Percentiles rank a stretch among this genome's conserved stretches.
These are phyloP conservation scores for Maudiozyma humilis DNA, from an alignment of 1,139 yeast species.

Conservation along the genomic window DNA sequence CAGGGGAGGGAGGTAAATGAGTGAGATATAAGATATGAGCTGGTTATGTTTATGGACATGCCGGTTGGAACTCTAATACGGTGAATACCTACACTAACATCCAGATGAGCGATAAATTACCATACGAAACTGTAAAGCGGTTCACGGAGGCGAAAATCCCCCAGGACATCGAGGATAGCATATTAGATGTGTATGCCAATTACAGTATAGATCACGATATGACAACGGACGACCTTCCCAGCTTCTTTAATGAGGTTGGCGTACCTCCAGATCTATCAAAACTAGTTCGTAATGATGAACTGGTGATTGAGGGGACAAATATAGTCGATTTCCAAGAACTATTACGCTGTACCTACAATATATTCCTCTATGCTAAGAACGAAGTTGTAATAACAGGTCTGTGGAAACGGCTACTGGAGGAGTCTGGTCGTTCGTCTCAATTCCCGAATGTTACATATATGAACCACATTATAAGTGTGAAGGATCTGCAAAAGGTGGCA, in stretches of 20 bases:
- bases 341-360: slow-evolving; percentile 34
- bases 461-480: slow-evolving; percentile 28
- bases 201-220: slow-evolving; percentile 34
- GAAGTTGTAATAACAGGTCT: slow-evolving; percentile 30
- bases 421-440: slow-evolving; percentile 19
- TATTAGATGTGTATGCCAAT: slow-evolving; percentile 34
- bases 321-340: slow-evolving; percentile 42
- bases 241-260: slow-evolving; percentile 27
- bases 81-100: not conserved
- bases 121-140: slow-evolving; percentile 22
- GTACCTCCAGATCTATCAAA: slow-evolving; percentile 28
- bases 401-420: slow-evolving; percentile 35
- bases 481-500: slow-evolving; percentile 34
- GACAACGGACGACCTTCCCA: slow-evolving; percentile 27
- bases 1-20: too few relatives aligned
- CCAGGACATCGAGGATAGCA: slow-evolving; percentile 35
- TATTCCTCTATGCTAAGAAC: slow-evolving; percentile 36
- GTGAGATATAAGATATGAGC: too few relatives aligned
- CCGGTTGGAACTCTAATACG: too few relatives aligned
- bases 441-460: slow-evolving; percentile 18
- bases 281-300: slow-evolving; percentile 16
- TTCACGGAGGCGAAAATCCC: slow-evolving; percentile 33
- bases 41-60: too few relatives aligned
- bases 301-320: slow-evolving; percentile 33
- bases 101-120: slow-evolving; percentile 10